A percentile compares a stretch with the other conserved stretches of the same genome.
phyloP scores from a whole-genome alignment of 169 alveolate species.

The Plasmodium gonderi region DNA sequence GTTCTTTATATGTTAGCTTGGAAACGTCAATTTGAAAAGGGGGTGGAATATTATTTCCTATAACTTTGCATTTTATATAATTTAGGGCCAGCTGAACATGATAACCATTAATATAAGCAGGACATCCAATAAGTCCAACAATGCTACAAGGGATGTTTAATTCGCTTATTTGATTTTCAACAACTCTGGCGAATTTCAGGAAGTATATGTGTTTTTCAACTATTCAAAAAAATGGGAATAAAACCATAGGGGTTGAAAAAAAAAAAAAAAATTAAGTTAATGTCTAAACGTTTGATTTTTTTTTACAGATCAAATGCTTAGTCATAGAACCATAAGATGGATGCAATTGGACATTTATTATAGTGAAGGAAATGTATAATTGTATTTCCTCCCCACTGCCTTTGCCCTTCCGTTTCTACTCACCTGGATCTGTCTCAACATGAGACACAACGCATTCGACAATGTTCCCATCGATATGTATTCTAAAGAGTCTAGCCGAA shows the following conservation, averaged over 20 bases:
- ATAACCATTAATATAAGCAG: constrained; percentile 89
- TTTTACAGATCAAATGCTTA: no score
- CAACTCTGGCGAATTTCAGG: constrained; percentile 85
- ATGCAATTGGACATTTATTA: no score
- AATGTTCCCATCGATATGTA: constrained; percentile 69
- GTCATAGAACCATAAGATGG: no score
- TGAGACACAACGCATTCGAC: constrained; percentile 84
- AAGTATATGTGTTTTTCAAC: constrained; percentile 86
- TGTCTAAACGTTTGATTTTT: no score
- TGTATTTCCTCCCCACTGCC: no score
- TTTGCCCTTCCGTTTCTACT: neutral
- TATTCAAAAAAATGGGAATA: neutral
- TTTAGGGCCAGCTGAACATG: constrained; percentile 88
- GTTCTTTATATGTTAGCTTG: constrained; percentile 82
- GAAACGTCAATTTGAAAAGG: constrained; percentile 90
- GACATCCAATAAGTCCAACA: constrained; percentile 89
- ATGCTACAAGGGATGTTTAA: constrained; percentile 85
- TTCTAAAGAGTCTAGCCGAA: constrained; percentile 84
- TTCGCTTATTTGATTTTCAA: constrained; percentile 82
- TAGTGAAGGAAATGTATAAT: no score
- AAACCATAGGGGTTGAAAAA: no score
- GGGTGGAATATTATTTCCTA: constrained; percentile 86
- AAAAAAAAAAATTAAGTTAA: no score
- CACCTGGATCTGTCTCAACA: constrained; percentile 85
- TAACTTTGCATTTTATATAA: constrained; percentile 86